Percentiles rank a stretch among this genome's conserved stretches.
These are phyloP conservation scores for Knoxdaviesia capensis DNA, from an alignment of 2,329 filamentous ascomycete species.

Conservation along the genomic window DNA sequence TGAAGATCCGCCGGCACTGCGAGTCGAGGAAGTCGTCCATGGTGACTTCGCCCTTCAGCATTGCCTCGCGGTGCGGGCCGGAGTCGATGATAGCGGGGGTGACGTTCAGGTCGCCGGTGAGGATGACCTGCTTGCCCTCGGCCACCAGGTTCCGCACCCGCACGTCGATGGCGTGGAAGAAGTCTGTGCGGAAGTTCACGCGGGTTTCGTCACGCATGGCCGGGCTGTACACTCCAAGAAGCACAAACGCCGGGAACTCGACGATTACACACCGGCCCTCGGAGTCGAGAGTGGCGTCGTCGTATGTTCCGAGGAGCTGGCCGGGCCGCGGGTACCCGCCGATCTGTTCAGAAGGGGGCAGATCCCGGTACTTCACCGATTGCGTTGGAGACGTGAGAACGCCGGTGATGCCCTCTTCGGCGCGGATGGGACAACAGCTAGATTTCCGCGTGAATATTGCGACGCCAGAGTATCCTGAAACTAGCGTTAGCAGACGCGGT, in stretches of 20 bases:
- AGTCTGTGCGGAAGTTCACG: conserved; percentile 64
- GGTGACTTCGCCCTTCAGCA: conserved; percentile 49
- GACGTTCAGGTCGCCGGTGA: conserved; percentile 83
- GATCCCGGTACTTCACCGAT: conserved; percentile 52
- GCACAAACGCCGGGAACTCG: conserved; percentile 86
- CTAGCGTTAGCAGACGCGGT: neutral
- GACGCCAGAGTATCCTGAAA: conserved; percentile 76
- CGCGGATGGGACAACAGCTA: conserved; percentile 66
- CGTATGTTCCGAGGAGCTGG: conserved; percentile 38
- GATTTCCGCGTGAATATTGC: conserved; percentile 86
- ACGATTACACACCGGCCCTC: conserved; percentile 83
- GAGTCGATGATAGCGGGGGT: conserved; percentile 49
- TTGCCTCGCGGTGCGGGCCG: conserved; percentile 49
- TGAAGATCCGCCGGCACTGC: conserved; percentile 60
- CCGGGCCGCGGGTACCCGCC: conserved; percentile 63
- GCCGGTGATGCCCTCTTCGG: conserved; percentile 86
- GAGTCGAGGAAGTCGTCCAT: conserved; percentile 52
- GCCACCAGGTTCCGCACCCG: conserved; percentile 67
- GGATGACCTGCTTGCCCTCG: conserved; percentile 65
- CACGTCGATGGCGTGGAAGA: conserved; percentile 60
- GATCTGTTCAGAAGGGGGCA: conserved; percentile 56
- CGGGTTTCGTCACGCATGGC: conserved; percentile 72
- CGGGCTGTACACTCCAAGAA: conserved; percentile 83
- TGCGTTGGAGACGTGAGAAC: conserved; percentile 49
- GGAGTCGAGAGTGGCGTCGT: conserved; percentile 58